These are phyloP conservation scores for Epichloe gansuensis DNA, from an alignment of 2,329 filamentous ascomycete genomes.

Conservation along the genomic window DNA sequence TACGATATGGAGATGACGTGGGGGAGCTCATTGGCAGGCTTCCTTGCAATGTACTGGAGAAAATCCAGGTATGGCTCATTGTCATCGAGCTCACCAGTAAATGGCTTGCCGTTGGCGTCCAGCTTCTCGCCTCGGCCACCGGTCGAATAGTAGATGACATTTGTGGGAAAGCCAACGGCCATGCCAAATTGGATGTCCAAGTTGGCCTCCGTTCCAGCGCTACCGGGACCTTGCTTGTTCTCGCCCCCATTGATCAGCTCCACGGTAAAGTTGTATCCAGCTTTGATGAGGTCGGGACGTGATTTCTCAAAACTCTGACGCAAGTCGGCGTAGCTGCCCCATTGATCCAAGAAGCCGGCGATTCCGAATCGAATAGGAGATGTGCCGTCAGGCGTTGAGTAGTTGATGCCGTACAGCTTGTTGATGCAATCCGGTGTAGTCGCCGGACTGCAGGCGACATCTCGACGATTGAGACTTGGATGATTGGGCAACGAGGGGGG, in stretches of 20 bases:
- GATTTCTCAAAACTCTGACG: constrained; percentile 24
- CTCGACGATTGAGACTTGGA: background rate
- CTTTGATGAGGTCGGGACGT: constrained; percentile 22
- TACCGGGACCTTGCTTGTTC: constrained; percentile 26
- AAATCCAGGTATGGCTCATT: constrained; percentile 48
- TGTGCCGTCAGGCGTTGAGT: constrained; percentile 14
- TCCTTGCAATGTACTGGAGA: constrained; percentile 34
- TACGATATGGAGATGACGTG: constrained; percentile 46
- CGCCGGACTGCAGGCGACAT: constrained; percentile 3
- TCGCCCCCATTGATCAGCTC: constrained; percentile 29
- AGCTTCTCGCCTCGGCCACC: constrained; percentile 32
- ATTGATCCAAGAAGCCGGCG: constrained; percentile 37
- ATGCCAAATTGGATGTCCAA: constrained; percentile 37
- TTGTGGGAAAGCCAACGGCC: constrained; percentile 29
- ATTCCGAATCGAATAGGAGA: constrained; percentile 30
- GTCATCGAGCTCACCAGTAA: constrained; percentile 18
- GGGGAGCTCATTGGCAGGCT: constrained; percentile 32
- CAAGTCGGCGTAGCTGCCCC: constrained; percentile 31
- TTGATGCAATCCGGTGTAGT: constrained; percentile 29
- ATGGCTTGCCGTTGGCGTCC: constrained; percentile 22
- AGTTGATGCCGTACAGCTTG: constrained; percentile 32
- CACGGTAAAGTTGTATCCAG: constrained; percentile 27
- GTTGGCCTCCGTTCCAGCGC: constrained; percentile 31
- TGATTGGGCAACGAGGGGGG: background rate
- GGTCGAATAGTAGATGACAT: constrained; percentile 31